These are phyloP conservation scores for Colletotrichum lentis DNA, from an alignment of 2,329 filamentous ascomycete species.

Conservation along the genomic window DNA sequence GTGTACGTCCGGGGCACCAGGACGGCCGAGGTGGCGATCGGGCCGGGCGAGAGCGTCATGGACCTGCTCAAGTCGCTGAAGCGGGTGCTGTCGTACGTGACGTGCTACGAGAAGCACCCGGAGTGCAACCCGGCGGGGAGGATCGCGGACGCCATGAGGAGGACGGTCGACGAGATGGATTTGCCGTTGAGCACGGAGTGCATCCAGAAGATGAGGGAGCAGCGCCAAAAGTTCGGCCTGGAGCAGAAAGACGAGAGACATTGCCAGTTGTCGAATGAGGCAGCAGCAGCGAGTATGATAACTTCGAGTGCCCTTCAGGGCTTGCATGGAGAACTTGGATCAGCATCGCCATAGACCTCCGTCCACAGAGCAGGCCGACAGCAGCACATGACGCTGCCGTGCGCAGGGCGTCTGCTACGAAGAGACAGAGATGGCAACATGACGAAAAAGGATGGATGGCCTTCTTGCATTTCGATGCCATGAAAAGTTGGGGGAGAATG, in stretches of 20 bases:
- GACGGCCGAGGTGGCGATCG: constrained; percentile 17
- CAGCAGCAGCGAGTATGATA: no score
- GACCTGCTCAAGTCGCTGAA: constrained; percentile 31
- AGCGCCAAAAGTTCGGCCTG: constrained; percentile 13
- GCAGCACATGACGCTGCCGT: no score
- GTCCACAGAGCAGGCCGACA: neutral
- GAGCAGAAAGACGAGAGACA: neutral
- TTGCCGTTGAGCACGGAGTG: constrained; percentile 10
- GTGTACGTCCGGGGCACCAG: constrained; percentile 27
- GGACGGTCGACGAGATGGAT: constrained; percentile 10
- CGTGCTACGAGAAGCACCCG: constrained; percentile 31
- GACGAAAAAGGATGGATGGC: neutral
- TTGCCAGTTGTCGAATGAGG: no score
- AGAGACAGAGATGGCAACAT: neutral
- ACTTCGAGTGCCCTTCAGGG: no score
- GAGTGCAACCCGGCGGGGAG: constrained; percentile 25
- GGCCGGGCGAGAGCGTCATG: constrained; percentile 25
- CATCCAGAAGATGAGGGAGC: constrained; percentile 21
- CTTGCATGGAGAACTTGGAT: neutral
- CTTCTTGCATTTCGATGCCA: neutral
- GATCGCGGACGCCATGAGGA: constrained; percentile 26
- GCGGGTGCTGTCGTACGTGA: constrained; percentile 25
- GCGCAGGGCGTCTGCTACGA: neutral
- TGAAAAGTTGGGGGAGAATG: no score
- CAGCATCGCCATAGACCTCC: neutral